These are phyloP conservation scores for Endothia cerciana DNA, from an alignment of 2,329 filamentous ascomycete species.

Conservation along the genomic window DNA sequence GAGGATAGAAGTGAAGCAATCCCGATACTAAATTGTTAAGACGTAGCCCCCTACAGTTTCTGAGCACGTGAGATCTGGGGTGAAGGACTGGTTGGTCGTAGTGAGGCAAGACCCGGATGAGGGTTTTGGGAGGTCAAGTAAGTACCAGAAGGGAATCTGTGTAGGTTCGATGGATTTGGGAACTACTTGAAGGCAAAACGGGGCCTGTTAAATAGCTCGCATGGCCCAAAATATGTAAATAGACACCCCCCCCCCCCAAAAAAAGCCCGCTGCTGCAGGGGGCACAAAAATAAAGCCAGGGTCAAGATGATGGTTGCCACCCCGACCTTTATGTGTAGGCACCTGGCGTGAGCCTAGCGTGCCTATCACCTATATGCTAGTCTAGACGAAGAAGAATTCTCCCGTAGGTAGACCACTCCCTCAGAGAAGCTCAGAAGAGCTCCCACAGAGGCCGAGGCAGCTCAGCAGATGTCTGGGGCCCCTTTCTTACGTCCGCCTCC, in stretches of 20 bases:
- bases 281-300: too few relatives aligned
- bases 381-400: constrained; percentile 8
- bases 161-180: too few relatives aligned
- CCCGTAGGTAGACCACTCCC: not conserved
- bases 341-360: constrained; percentile 2
- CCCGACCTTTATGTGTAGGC: not conserved
- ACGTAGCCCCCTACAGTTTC: too few relatives aligned
- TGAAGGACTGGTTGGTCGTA: not conserved
- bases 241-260: too few relatives aligned
- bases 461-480: constrained; percentile 37
- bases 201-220: too few relatives aligned
- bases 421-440: constrained; percentile 47
- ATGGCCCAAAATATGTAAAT: too few relatives aligned
- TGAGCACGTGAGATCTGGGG: too few relatives aligned
- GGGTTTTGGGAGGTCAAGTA: not conserved
- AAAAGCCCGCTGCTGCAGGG: too few relatives aligned
- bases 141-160: too few relatives aligned
- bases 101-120: not conserved
- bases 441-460: constrained; percentile 69
- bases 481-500: constrained; percentile 36
- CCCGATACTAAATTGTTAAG: not conserved
- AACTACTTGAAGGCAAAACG: too few relatives aligned
- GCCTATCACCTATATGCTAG: constrained; percentile 9
- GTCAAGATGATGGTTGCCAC: too few relatives aligned
- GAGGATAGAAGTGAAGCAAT: not conserved